Evolutionary conservation across 305 asterid genomes (phyloP).

Genomic region (Solanum aculeatissimum): DNA sequence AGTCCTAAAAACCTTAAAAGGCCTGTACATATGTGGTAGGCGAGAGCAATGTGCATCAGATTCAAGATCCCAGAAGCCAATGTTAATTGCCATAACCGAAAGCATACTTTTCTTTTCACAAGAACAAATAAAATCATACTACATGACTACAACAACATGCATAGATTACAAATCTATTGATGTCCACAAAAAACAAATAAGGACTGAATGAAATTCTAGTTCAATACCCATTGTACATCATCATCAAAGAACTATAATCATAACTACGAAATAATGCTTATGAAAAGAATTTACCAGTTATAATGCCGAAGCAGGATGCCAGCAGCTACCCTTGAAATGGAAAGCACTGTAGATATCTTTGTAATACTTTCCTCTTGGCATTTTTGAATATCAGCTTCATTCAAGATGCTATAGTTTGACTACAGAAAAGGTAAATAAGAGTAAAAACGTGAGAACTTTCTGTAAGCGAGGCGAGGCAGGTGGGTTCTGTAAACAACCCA

Average conservation of each 20-base stretch:
- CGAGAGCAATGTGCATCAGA: background rate
- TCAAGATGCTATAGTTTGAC: conserved; percentile 65
- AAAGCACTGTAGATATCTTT: conserved; percentile 69
- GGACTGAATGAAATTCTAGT: background rate
- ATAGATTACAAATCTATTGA: background rate
- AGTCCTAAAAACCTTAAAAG: background rate
- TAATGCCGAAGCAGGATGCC: conserved; percentile 83
- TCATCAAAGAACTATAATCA: background rate
- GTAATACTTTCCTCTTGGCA: conserved; percentile 74
- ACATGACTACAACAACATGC: background rate
- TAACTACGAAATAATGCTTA: background rate
- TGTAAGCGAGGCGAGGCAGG: too few relatives aligned
- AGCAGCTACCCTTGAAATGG: conserved; percentile 79
- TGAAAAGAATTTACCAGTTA: conserved; percentile 52
- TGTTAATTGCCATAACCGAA: background rate
- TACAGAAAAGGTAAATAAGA: conserved; percentile 2
- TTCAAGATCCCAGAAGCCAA: background rate
- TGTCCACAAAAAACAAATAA: background rate
- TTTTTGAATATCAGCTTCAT: conserved; percentile 66
- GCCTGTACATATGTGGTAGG: background rate
- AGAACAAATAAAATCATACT: background rate
- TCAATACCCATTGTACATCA: background rate
- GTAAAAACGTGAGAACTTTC: background rate
- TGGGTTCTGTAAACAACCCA: background rate
- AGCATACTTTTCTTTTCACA: background rate